These are phyloP conservation scores for Solanum chaucha DNA, from an alignment of 257 asterid species.

Conservation along the genomic window DNA sequence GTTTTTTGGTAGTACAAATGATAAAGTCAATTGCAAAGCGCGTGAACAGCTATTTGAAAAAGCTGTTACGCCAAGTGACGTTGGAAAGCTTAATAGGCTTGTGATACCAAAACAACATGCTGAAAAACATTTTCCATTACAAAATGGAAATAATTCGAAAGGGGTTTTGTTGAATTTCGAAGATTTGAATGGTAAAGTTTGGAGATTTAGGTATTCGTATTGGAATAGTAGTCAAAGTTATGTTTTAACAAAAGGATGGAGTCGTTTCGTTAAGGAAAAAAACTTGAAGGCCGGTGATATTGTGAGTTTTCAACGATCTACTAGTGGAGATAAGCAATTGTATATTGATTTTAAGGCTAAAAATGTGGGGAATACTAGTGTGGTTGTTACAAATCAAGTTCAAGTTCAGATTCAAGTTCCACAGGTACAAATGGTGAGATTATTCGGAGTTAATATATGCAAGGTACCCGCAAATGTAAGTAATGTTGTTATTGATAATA, in stretches of 20 bases:
- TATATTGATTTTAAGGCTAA: slow-evolving; percentile 52
- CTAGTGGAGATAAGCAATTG: slow-evolving; percentile 48
- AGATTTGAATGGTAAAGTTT: slow-evolving; percentile 57
- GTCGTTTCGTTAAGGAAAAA: slow-evolving; percentile 82
- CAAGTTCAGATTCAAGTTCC: not conserved
- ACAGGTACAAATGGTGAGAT: slow-evolving; percentile 33
- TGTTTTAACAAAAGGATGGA: slow-evolving; percentile 82
- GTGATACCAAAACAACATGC: slow-evolving; percentile 82
- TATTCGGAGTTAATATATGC: slow-evolving; percentile 66
- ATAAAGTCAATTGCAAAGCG: not conserved
- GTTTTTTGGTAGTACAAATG: not conserved
- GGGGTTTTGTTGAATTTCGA: slow-evolving; percentile 62
- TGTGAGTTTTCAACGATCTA: slow-evolving; percentile 49
- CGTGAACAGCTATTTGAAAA: slow-evolving; percentile 71
- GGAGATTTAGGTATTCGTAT: slow-evolving; percentile 77
- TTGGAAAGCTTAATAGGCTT: slow-evolving; percentile 60
- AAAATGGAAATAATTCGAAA: slow-evolving; percentile 28
- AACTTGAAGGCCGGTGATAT: slow-evolving; percentile 57
- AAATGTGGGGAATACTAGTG: not conserved
- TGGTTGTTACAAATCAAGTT: not conserved
- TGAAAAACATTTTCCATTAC: slow-evolving; percentile 60
- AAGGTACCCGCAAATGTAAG: slow-evolving; percentile 16
- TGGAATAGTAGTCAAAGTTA: slow-evolving; percentile 93
- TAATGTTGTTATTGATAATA: not conserved
- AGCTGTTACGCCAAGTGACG: slow-evolving; percentile 83